A percentile compares a stretch with the other conserved stretches of the same genome.
phyloP scores from a whole-genome alignment of 129 eudicot genomes.

The Gnaphalium uliginosum region DNA sequence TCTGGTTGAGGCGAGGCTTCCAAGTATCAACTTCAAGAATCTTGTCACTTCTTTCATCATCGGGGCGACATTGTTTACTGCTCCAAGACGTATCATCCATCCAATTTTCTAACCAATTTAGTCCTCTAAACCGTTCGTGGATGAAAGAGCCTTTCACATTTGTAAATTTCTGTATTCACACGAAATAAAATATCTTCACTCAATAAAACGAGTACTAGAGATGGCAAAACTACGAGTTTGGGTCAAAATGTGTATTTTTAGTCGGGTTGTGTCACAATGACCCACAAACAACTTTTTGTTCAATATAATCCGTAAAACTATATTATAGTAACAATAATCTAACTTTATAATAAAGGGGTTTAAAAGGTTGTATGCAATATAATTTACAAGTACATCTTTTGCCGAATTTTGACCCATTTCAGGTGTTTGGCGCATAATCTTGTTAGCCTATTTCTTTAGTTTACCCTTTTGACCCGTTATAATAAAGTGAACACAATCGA shows the following conservation, averaged over 20 bases:
- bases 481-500: background rate
- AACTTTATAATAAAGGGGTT: background rate
- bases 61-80: slow-evolving; percentile 42
- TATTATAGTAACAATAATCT: background rate
- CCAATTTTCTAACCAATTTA: slow-evolving; percentile 70
- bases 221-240: background rate
- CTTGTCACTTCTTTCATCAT: slow-evolving; percentile 71
- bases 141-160: slow-evolving; percentile 26
- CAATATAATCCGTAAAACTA: background rate
- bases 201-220: background rate
- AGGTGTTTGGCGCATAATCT: background rate
- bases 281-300: background rate
- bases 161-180: slow-evolving; percentile 49
- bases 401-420: background rate
- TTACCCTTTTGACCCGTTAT: background rate
- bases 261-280: background rate
- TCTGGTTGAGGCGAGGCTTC: slow-evolving; percentile 60
- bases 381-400: background rate
- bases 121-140: slow-evolving; percentile 31
- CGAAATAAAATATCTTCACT: background rate
- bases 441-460: background rate
- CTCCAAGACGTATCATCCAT: slow-evolving; percentile 65
- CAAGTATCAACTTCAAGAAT: slow-evolving; percentile 93
- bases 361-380: background rate
- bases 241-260: background rate